Evolutionary conservation across 2,329 filamentous ascomycete species (phyloP).

Genomic region (Apiospora arundinis): DNA sequence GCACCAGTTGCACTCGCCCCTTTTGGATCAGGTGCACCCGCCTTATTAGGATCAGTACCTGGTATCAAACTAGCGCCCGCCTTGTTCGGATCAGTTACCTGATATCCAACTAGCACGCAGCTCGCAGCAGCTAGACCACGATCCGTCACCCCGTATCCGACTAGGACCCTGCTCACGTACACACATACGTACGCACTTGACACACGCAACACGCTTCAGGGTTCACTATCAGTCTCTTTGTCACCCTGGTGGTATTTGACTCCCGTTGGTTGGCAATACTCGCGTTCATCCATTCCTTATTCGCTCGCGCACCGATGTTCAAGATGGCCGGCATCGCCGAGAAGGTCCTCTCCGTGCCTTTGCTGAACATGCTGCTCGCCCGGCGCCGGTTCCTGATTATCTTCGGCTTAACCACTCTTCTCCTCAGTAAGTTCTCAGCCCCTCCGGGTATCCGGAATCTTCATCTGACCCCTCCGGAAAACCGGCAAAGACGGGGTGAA

Average conservation of each 20-base stretch:
- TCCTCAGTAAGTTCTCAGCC: background rate
- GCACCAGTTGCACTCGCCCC: background rate
- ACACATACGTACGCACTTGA: background rate
- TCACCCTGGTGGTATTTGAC: background rate
- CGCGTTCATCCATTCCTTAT: background rate
- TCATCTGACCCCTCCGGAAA: background rate
- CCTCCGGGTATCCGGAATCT: background rate
- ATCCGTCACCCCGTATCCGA: background rate
- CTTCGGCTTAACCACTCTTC: background rate
- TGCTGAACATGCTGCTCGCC: background rate
- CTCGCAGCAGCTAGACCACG: too few species aligned
- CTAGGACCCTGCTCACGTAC: background rate
- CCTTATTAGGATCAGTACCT: too few species aligned
- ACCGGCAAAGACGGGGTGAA: background rate
- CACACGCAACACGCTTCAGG: background rate
- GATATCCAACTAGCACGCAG: too few species aligned
- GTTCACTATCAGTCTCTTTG: background rate
- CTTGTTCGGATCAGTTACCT: too few species aligned
- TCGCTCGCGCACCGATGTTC: background rate
- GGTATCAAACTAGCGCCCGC: too few species aligned
- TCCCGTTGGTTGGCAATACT: background rate
- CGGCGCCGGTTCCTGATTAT: slow-evolving; percentile 1
- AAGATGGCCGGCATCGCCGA: background rate
- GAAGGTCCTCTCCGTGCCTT: slow-evolving; percentile 9
- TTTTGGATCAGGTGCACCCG: too few species aligned